Base-by-base conservation (phyloP, 139 green algal species). In the Coelastrella sp. region DNA sequence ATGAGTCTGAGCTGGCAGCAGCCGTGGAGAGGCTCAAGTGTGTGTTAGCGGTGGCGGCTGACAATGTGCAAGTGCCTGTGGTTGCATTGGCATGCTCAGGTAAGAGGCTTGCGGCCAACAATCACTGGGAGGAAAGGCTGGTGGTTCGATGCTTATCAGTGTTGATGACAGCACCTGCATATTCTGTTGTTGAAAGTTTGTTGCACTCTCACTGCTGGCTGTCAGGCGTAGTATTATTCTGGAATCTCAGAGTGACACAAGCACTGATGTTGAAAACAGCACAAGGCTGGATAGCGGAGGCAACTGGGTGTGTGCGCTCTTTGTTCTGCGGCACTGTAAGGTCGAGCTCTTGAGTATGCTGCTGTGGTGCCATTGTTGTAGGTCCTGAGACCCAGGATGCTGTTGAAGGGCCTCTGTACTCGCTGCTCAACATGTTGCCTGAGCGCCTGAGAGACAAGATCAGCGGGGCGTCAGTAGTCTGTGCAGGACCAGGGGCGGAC, bases 11-110 rank as follows among this genome's bases (percentile, higher is more conserved):
- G 82, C 32, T 87, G 82, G 14, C 58, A 71, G 23, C 82, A 32
- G 82, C 65, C 57, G 82, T 87, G 32, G 54, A 22, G 5, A 32
- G 82, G 5, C 65, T 87, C 22, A 59, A 14, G 14, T 19, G 32
- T 13, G 64, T 87, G 65, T 54, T 87, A 32, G 65, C 65, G n/a
- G 13, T 11, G 16, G 56, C n/a, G 59, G 32, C 82, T 20, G 6
- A 54, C 59, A 32, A 23, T 19, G 64, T 65, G 17, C 23, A 22
- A 79, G 32, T 87, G 65, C 82, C 82, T 5, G 64, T 87, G 82
- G 82, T 87, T 65, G 82, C 78, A 65, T 19, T 87, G 4, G 56
- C 82, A 7, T 68, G 54, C 17, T 79, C 82, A 87, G 82, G 82
- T 87, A 47, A 47, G 32, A 47, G 32, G 32, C 32, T 47, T 47